These are phyloP conservation scores for Kokia cookei DNA, from an alignment of 441 rosid genomes.

Conservation along the genomic window DNA sequence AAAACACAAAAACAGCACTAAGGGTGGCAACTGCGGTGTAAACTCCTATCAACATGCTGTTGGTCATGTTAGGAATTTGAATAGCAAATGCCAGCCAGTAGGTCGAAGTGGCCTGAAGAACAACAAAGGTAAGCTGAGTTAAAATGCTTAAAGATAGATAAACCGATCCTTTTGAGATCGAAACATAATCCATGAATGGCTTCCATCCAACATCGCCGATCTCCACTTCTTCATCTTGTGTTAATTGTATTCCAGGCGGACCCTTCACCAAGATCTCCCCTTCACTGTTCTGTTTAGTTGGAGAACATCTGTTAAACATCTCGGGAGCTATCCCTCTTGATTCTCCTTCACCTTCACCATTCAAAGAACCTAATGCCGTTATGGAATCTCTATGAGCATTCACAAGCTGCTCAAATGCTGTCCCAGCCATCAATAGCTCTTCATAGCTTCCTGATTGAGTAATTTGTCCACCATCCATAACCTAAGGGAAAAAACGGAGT, in stretches of 20 bases:
- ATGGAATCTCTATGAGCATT: constrained; percentile 75
- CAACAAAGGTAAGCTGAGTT: constrained; percentile 43
- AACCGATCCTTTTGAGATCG: constrained; percentile 43
- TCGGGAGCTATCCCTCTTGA: constrained; percentile 14
- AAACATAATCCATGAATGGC: constrained; percentile 67
- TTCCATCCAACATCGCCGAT: constrained; percentile 66
- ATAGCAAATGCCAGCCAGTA: constrained; percentile 86
- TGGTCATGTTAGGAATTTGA: constrained; percentile 42
- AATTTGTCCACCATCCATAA: constrained; percentile 68
- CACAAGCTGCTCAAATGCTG: constrained; percentile 72
- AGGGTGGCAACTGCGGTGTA: constrained; percentile 55
- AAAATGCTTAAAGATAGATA: constrained; percentile 31
- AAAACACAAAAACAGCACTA: constrained; percentile 49
- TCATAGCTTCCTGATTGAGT: constrained; percentile 65
- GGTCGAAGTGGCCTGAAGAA: constrained; percentile 71
- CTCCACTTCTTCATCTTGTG: constrained; percentile 76
- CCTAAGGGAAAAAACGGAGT: constrained; percentile 24
- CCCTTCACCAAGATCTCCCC: constrained; percentile 32
- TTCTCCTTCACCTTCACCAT: constrained; percentile 18
- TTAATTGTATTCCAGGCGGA: constrained; percentile 47
- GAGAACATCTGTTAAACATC: constrained; percentile 3
- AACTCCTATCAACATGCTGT: constrained; percentile 52
- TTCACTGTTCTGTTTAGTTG: constrained; percentile 22
- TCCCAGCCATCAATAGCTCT: constrained; percentile 58
- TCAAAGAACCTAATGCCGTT: constrained; percentile 29